Base-by-base conservation (phyloP, 169 alveolate genomes). In the Perkinsus chesapeaki region DNA sequence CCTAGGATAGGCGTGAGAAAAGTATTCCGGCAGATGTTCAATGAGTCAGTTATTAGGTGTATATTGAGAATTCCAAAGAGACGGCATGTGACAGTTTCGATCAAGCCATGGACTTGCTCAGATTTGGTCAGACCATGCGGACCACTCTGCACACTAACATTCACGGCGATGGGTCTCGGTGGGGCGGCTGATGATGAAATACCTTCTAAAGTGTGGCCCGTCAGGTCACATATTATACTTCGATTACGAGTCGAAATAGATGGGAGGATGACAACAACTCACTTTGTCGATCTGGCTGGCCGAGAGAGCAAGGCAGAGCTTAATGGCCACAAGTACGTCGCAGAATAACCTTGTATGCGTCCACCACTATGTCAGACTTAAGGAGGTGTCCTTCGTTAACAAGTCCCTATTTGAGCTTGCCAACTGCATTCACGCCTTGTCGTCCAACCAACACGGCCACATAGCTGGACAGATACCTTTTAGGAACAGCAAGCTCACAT, bases 401-500 rank as follows among this genome's bases (percentile, higher is more conserved):
- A 93, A 92, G 91, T 73, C 93, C 91, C 48, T 94, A 72, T 93
- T 92, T 39, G 92, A 94, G 90, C 73, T 94, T 48, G 92, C 95
- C 43, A 92, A 92, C 95, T 94, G 95, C 95, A 94, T 94, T 43
- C 95, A 93, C 31, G 82, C 92, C 37, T 73, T 94, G 92, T 93
- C 94, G 0, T 9, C 47, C 0, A 60, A 39, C 19, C 48, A 38
- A 31, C 73, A 91, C 39, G 39, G n/a, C 3, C n/a, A 39, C 60
- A 1, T 72, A 20, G 73, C 82, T 39, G 43, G n/a, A 39, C 97
- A 95, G 95, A 95, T 97, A 0, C 97, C 95, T 36, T 98, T 97
- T 92, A 94, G 99, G 93, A 98, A 98, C 91, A 94, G 97, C 92
- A 98, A 98, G 95, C 95, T 98, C 73, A 98, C 99, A 0, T 95